A percentile compares a stretch with the other conserved stretches of the same genome.
Conservation (phyloP, 2,329 filamentous ascomycete genomes). For the Cladophialophora bantiana region DNA sequence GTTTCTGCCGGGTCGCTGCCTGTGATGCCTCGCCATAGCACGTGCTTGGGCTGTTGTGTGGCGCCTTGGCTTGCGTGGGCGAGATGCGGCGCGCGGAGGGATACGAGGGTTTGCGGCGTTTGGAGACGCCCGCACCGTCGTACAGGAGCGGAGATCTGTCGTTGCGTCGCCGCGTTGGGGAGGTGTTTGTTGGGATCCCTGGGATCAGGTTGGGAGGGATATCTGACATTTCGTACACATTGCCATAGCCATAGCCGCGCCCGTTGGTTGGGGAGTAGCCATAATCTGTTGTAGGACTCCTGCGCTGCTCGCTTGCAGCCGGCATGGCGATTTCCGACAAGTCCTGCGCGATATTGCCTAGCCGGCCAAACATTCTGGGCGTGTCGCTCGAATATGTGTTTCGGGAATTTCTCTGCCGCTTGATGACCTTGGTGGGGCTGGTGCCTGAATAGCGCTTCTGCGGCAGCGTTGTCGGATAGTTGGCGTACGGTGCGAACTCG, state of each 20-base stretch:
- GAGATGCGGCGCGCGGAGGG: background rate
- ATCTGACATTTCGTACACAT: constrained; percentile 15
- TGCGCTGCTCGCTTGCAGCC: background rate
- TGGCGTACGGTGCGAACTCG: background rate
- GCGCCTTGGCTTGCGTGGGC: constrained; percentile 1
- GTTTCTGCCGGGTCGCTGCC: background rate
- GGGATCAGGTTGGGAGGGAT: constrained; percentile 20
- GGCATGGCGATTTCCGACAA: constrained; percentile 28
- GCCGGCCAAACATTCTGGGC: constrained; percentile 20
- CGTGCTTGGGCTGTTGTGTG: background rate
- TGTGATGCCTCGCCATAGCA: constrained; percentile 1
- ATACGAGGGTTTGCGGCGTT: constrained; percentile 3
- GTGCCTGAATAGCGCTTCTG: background rate
- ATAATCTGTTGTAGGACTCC: background rate
- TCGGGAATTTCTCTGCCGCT: constrained; percentile 6
- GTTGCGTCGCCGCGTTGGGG: background rate
- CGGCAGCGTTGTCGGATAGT: background rate
- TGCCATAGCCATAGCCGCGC: constrained; percentile 13
- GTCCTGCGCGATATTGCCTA: constrained; percentile 22
- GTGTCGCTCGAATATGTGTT: constrained; percentile 9
- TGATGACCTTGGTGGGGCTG: constrained; percentile 5
- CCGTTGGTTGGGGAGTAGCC: background rate
- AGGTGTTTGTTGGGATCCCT: background rate
- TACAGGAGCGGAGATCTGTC: constrained; percentile 3
- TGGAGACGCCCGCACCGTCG: constrained; percentile 11